These are phyloP conservation scores for Exophiala sideris DNA, from an alignment of 2,329 filamentous ascomycete genomes.

Conservation along the genomic window DNA sequence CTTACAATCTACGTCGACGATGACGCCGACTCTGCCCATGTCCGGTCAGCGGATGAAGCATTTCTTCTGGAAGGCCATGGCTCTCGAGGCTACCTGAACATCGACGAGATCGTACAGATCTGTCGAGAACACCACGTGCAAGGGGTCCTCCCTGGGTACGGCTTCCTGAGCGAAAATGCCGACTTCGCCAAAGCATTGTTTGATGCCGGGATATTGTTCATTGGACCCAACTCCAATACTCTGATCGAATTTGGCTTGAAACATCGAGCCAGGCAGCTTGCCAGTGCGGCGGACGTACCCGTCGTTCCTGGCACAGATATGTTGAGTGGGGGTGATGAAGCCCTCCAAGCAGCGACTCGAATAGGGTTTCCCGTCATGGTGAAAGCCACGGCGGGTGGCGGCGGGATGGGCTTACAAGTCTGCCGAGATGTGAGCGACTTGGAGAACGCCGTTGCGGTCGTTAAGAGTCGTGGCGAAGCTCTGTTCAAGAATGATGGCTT, in stretches of 20 bases:
- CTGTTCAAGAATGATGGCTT: slow-evolving; percentile 82
- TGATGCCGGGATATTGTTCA: slow-evolving; percentile 55
- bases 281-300: slow-evolving; percentile 51
- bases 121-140: slow-evolving; percentile 51
- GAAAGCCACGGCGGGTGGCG: slow-evolving; percentile 76
- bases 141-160: slow-evolving; percentile 65
- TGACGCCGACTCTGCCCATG: slow-evolving; percentile 1
- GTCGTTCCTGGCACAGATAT: slow-evolving; percentile 53
- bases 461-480: slow-evolving; percentile 68
- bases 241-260: slow-evolving; percentile 59
- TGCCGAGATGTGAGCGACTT: slow-evolving; percentile 68
- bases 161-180: slow-evolving; percentile 62
- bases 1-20: neutral
- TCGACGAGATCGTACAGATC: slow-evolving; percentile 27
- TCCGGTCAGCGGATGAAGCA: neutral
- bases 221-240: slow-evolving; percentile 53
- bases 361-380: slow-evolving; percentile 58
- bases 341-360: slow-evolving; percentile 39
- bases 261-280: slow-evolving; percentile 54
- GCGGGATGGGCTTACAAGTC: slow-evolving; percentile 80
- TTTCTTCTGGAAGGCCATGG: neutral
- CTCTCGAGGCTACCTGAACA: neutral
- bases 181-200: slow-evolving; percentile 55
- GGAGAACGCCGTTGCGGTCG: slow-evolving; percentile 63
- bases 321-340: slow-evolving; percentile 45